Evolutionary conservation across 2,329 filamentous ascomycete species (phyloP), one percentile per base, ranked within the genome.

Genomic region (Beauveria brongniartii): DNA sequence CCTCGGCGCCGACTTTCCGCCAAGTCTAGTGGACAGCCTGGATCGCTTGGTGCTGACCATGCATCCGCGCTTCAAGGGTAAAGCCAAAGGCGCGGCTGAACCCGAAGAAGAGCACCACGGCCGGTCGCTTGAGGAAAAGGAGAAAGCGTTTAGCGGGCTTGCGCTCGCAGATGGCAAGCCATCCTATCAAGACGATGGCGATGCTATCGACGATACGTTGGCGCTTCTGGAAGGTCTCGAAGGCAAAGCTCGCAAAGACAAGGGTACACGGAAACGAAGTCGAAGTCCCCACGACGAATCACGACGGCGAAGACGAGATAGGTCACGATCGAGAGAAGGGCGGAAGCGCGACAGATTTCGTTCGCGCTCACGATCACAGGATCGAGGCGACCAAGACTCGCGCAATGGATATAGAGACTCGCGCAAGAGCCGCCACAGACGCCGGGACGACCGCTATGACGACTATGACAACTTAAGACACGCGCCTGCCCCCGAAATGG

Each of bases 201-300:
- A 90, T 70, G 89, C 85, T 22, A 88, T 97, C 69, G 94, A 97
- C 69, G 92, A 99, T 73, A 96, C 94, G 0, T 85, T 99, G 67
- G 92, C 92, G 0, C 82, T 96, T 68, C 74, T 99, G n/a, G 94
- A 97, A 73, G 89, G 87, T 0, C 76, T 97, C 44, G 92, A 92
- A 64, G 82, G 84, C 8, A 91, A 89, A 68, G 77, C 79, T 16
- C 79, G 77, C 66, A 78, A 78, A 63, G 79, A 78, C 62, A 78
- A 75, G 67, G 69, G 71, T 1, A 71, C 77, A 57, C 76, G 80
- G 62, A 86, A 86, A 71, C 79, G 86, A 61, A 87, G 80, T 69
- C 80, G 80, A 66, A 87, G 82, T 67, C 85, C 82, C 1, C 76
- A 77, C 43, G 77, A 85, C 7, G 74, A 81, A 64, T 69, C 77